These are phyloP conservation scores for Iris macrosiphon DNA, from an alignment of 106 monocot species.

Conservation along the genomic window DNA sequence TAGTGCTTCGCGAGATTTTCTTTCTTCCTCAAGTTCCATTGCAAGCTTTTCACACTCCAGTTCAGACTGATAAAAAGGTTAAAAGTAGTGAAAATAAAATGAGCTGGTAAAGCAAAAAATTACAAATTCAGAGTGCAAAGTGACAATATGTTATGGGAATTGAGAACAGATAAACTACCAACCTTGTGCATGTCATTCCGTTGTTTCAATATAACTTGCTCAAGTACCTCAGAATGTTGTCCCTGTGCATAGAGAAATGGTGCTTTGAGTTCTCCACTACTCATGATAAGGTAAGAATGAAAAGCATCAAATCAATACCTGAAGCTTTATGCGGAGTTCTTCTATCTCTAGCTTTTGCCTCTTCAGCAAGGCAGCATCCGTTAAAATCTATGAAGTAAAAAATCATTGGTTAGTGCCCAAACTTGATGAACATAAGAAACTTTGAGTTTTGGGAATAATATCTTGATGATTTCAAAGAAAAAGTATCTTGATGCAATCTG, in stretches of 20 bases:
- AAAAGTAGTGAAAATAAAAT: background rate
- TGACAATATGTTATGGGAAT: background rate
- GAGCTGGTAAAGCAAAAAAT: background rate
- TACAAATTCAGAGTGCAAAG: background rate
- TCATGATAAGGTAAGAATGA: no score
- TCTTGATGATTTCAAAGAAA: no score
- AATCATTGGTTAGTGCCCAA: no score
- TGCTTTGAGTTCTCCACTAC: background rate
- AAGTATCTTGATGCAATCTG: no score
- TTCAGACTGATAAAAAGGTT: conserved; percentile 41
- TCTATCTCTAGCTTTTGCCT: conserved; percentile 91
- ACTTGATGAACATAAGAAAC: no score
- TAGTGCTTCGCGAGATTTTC: conserved; percentile 36
- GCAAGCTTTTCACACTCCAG: conserved; percentile 57
- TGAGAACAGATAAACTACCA: background rate
- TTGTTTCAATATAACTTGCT: conserved; percentile 88
- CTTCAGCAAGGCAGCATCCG: conserved; percentile 93
- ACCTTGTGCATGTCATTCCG: conserved; percentile 99
- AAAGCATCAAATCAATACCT: conserved; percentile 44
- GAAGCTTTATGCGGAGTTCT: conserved; percentile 79
- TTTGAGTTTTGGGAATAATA: no score
- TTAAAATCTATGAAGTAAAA: conserved; percentile 58
- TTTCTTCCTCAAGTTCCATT: conserved; percentile 71
- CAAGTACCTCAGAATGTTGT: conserved; percentile 86
- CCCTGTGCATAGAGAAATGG: conserved; percentile 40